phyloP scores from a whole-genome alignment of 768 basidiomycete genomes.

The Tricholoma furcatifolium region DNA sequence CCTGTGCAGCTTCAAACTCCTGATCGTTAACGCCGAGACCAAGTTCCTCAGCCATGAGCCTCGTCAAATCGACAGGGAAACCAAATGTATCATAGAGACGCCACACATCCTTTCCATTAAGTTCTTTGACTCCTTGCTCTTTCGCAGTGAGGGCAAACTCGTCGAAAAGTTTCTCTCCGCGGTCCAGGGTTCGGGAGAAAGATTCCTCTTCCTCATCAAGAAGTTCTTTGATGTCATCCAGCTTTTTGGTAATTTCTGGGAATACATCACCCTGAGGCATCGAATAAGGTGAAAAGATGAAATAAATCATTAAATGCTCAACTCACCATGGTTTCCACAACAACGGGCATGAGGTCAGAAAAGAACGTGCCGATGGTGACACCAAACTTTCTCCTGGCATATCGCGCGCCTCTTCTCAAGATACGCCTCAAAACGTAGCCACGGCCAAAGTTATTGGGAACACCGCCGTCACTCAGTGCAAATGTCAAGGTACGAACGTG shows the following conservation, averaged over 20 bases:
- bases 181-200: constrained; percentile 94
- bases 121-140: constrained; percentile 57
- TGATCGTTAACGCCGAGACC: constrained; percentile 80
- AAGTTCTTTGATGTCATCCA: constrained; percentile 87
- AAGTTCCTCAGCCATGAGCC: constrained; percentile 95
- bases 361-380: constrained; percentile 95
- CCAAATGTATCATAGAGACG: constrained; percentile 97
- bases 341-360: constrained; percentile 85
- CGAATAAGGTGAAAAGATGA: neutral
- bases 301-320: neutral
- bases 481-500: constrained; percentile 95
- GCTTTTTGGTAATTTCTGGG: constrained; percentile 87
- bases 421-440: constrained; percentile 98
- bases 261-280: constrained; percentile 71
- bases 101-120: constrained; percentile 95
- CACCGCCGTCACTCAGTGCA: constrained; percentile 93
- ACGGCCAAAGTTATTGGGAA: constrained; percentile 93
- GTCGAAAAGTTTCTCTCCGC: constrained; percentile 95
- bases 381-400: constrained; percentile 91
- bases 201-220: constrained; percentile 97
- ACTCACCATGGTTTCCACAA: constrained; percentile 85
- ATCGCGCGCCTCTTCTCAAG: constrained; percentile 90
- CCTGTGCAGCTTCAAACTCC: constrained; percentile 89
- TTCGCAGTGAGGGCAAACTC: constrained; percentile 74
- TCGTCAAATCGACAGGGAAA: constrained; percentile 95